These are phyloP conservation scores for Opeltia flavorubescens DNA, from an alignment of 495 filamentous ascomycete species.

Conservation along the genomic window DNA sequence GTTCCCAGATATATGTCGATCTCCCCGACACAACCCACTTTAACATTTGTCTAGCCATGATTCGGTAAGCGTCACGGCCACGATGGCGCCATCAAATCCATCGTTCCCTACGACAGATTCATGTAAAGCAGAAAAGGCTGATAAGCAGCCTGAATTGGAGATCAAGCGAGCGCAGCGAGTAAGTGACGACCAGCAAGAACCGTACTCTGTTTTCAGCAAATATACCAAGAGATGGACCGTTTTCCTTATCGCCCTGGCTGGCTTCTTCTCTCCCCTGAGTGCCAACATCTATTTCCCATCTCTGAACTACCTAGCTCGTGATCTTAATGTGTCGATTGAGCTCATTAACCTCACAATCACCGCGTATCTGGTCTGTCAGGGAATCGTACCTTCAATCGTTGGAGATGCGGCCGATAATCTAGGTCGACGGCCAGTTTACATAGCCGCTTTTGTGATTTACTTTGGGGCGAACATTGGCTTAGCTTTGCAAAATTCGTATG, in stretches of 20 bases:
- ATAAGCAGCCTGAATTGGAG: too few species aligned
- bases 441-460: slow-evolving; percentile 44
- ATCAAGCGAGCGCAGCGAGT: too few species aligned
- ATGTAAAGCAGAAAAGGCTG: too few species aligned
- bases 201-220: slow-evolving; percentile 43
- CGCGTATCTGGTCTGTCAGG: slow-evolving; percentile 51
- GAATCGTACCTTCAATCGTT: slow-evolving; percentile 41
- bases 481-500: slow-evolving; percentile 44
- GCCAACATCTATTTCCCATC: slow-evolving; percentile 74
- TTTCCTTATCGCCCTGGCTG: slow-evolving; percentile 44
- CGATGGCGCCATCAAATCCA: too few species aligned
- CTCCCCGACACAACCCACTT: too few species aligned
- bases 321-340: slow-evolving; percentile 41
- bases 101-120: too few species aligned
- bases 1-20: too few species aligned
- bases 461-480: slow-evolving; percentile 48
- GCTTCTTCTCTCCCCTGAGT: slow-evolving; percentile 55
- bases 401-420: slow-evolving; percentile 46
- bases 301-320: slow-evolving; percentile 38
- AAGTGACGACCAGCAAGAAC: too few species aligned
- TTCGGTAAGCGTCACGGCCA: too few species aligned
- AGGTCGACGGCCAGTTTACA: slow-evolving; percentile 45
- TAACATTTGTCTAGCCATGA: too few species aligned
- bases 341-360: slow-evolving; percentile 57
- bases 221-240: slow-evolving; percentile 45